Conservation (phyloP, 768 basidiomycete genomes). For the Tricholoma flavovirens region DNA sequence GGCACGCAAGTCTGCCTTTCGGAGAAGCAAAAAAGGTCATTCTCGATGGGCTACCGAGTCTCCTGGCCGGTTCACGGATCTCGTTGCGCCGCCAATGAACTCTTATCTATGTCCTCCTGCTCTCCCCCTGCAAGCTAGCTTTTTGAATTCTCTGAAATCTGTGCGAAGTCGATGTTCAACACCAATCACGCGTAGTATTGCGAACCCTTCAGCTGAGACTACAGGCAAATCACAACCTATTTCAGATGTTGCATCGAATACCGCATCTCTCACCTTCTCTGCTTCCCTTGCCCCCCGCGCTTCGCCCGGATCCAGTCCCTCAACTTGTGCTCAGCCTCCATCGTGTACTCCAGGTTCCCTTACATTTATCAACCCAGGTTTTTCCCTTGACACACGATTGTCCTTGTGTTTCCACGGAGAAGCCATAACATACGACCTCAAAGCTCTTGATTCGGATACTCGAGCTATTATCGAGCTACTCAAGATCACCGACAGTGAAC, state of each 20-base stretch:
- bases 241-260: not conserved
- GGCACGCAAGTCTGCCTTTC: not conserved
- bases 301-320: not conserved
- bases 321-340: not conserved
- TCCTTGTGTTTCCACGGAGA: constrained; percentile 34
- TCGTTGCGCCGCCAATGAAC: not conserved
- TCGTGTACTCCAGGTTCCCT: not conserved
- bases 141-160: not conserved
- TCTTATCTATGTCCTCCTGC: not conserved
- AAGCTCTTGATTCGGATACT: constrained; percentile 38
- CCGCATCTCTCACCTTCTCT: not conserved
- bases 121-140: not conserved
- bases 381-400: constrained; percentile 11
- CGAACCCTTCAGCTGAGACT: not conserved
- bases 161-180: not conserved
- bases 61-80: not conserved
- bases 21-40: not conserved
- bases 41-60: not conserved
- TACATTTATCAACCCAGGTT: not conserved
- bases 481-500: constrained; percentile 37
- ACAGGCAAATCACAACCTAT: not conserved
- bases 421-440: constrained; percentile 37
- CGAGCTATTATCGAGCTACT: constrained; percentile 40
- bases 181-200: not conserved
- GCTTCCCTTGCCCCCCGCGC: not conserved